Evolutionary conservation across 805 yeast genomes (phyloP).

Genomic region (Saccharomyces cerevisiae): DNA sequence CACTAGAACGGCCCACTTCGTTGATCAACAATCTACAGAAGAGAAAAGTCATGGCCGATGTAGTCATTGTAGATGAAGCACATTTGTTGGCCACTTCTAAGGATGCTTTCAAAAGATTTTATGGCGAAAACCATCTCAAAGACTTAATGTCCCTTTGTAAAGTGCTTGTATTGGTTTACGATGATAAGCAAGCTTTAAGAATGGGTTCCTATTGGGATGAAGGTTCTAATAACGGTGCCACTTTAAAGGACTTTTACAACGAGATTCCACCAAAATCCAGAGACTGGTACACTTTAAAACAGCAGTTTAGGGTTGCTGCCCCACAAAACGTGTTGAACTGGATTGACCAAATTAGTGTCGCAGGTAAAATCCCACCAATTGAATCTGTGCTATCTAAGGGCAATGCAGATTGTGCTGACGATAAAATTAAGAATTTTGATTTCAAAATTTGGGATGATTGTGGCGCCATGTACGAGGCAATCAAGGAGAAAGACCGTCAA

Average conservation of each 20-base stretch:
- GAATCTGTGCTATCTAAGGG: constrained; percentile 24
- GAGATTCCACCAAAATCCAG: constrained; percentile 12
- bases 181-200: constrained; percentile 38
- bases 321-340: constrained; percentile 34
- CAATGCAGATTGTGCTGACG: constrained; percentile 6
- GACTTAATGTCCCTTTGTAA: constrained; percentile 35
- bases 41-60: constrained; percentile 29
- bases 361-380: constrained; percentile 24
- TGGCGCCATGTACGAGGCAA: constrained; percentile 33
- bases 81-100: constrained; percentile 37
- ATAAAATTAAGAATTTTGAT: constrained; percentile 22
- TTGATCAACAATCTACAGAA: constrained; percentile 32
- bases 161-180: constrained; percentile 37
- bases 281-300: constrained; percentile 28
- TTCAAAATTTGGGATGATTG: constrained; percentile 36
- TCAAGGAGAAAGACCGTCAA: constrained; percentile 26
- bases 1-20: constrained; percentile 41
- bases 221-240: constrained; percentile 31
- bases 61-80: constrained; percentile 40
- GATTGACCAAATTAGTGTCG: constrained; percentile 33
- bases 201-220: constrained; percentile 41
- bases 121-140: constrained; percentile 37
- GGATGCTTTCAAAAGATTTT: constrained; percentile 38
- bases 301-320: constrained; percentile 38
- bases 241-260: constrained; percentile 20